phyloP scores from a whole-genome alignment of 2,329 filamentous ascomycete genomes.

The Aureobasidium sp. region DNA sequence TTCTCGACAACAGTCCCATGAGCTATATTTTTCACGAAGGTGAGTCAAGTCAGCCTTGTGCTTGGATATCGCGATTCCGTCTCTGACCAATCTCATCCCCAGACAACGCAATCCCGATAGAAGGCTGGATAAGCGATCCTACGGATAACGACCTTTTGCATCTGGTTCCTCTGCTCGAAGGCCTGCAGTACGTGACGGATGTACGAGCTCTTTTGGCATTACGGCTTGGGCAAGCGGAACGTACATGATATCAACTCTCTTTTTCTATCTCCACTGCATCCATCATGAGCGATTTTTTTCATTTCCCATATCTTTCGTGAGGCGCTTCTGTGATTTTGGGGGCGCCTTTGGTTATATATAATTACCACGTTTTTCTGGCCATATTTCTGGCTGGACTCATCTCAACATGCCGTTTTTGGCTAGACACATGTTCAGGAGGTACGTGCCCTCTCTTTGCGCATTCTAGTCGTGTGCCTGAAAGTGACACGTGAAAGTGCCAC shows the following conservation, averaged over 20 bases:
- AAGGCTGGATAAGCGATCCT: conserved; percentile 98
- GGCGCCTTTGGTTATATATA: background rate
- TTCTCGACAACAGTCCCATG: conserved; percentile 94
- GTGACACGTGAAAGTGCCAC: background rate
- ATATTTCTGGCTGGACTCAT: background rate
- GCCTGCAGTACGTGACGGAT: conserved; percentile 91
- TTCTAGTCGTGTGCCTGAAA: background rate
- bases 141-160: conserved; percentile 94
- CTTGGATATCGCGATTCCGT: background rate
- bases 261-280: background rate
- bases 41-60: conserved; percentile 33
- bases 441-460: background rate
- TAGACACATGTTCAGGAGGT: background rate
- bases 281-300: background rate
- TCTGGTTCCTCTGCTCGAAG: conserved; percentile 84
- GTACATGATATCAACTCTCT: conserved; percentile 10
- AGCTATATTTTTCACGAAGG: conserved; percentile 99
- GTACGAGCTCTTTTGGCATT: conserved; percentile 84
- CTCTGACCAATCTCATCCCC: conserved; percentile 1
- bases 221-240: conserved; percentile 63
- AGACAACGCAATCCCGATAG: conserved; percentile 99
- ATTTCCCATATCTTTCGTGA: background rate
- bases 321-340: background rate
- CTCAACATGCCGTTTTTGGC: background rate
- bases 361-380: background rate